Conservation (phyloP, 2,329 filamentous ascomycete genomes). For the Colletotrichum tropicicola region DNA sequence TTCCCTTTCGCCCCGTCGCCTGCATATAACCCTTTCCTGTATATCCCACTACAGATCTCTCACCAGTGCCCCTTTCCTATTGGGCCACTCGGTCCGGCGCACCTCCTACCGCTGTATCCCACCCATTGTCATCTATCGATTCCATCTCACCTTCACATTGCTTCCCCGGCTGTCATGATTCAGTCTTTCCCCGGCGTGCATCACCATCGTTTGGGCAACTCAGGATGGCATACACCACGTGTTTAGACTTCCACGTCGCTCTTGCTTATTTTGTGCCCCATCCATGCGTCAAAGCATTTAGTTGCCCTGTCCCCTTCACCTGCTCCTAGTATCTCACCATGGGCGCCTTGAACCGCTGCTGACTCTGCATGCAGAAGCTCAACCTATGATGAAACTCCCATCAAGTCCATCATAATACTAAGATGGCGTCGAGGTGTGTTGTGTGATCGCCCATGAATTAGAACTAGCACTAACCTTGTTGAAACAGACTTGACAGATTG, state of each 20-base stretch:
- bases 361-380: conserved; percentile 8
- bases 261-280: neutral
- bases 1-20: neutral
- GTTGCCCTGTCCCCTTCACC: too few species aligned
- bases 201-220: conserved; percentile 26
- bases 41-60: neutral
- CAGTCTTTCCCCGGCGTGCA: conserved; percentile 20
- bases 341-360: neutral
- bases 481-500: conserved; percentile 78
- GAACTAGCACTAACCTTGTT: conserved; percentile 39
- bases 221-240: conserved; percentile 26
- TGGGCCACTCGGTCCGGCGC: neutral
- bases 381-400: conserved; percentile 31
- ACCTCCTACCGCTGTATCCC: neutral
- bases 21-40: neutral
- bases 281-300: too few species aligned
- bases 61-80: neutral
- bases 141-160: neutral
- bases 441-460: conserved; percentile 23
- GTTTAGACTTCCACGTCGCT: conserved; percentile 11
- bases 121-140: neutral
- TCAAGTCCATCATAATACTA: conserved; percentile 43
- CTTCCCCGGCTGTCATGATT: conserved; percentile 19
- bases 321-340: neutral
- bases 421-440: conserved; percentile 66